A percentile compares a stretch with the other conserved stretches of the same genome.
Conservation (phyloP, 1,139 yeast species). For the Sugiyamaella japonica region DNA sequence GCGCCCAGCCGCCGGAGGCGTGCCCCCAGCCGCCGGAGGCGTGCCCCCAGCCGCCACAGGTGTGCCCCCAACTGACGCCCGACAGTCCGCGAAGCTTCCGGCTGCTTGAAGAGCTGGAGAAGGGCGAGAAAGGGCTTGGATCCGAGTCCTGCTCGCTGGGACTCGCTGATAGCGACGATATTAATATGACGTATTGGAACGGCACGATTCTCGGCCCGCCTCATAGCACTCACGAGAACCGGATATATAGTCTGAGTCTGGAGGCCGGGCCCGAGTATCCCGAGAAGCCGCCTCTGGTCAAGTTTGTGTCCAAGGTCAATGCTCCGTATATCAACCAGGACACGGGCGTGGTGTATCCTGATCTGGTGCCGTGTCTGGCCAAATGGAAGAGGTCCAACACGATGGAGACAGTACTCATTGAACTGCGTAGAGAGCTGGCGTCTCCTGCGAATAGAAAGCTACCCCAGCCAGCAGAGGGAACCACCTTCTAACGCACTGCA, state of each 20-base stretch:
- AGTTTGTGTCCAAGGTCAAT: slow-evolving; percentile 79
- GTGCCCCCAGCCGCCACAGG: neutral
- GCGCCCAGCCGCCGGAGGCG: neutral
- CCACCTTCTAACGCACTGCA: slow-evolving; percentile 48
- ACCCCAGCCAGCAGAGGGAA: slow-evolving; percentile 89
- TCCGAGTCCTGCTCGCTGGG: slow-evolving; percentile 97
- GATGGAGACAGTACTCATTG: slow-evolving; percentile 88
- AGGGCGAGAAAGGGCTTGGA: slow-evolving; percentile 96
- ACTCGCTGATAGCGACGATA: slow-evolving; percentile 81
- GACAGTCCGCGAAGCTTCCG: slow-evolving; percentile 88
- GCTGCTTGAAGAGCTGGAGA: slow-evolving; percentile 90
- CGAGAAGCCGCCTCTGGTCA: slow-evolving; percentile 79
- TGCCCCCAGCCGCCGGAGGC: neutral
- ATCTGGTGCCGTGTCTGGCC: slow-evolving; percentile 66
- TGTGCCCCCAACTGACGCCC: neutral
- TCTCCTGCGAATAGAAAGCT: slow-evolving; percentile 76
- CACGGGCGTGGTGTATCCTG: slow-evolving; percentile 63
- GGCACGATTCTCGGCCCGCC: slow-evolving; percentile 98
- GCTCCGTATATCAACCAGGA: slow-evolving; percentile 78
- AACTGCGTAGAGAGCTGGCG: slow-evolving; percentile 85
- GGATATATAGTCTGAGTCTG: slow-evolving; percentile 81
- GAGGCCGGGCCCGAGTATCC: slow-evolving; percentile 87
- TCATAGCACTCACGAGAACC: slow-evolving; percentile 87
- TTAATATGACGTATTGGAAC: slow-evolving; percentile 91
- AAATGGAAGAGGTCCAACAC: slow-evolving; percentile 87